Evolutionary conservation across 257 asterid genomes (phyloP).

Genomic region (Eucommia ulmoides): DNA sequence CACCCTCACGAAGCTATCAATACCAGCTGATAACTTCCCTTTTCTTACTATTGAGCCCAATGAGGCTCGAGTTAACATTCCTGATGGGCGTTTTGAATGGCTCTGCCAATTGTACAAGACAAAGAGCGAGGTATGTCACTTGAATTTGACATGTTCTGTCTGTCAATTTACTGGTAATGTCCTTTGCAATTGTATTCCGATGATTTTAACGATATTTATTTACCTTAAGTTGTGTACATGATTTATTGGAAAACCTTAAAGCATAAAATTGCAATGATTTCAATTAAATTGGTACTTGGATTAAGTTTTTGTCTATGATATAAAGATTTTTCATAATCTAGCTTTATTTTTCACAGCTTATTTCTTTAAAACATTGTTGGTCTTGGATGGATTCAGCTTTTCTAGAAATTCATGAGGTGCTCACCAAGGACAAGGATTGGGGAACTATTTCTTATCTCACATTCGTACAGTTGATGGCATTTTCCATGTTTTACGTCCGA

Average conservation of each 20-base stretch:
- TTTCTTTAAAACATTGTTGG: neutral
- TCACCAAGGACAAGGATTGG: conserved; percentile 94
- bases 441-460: conserved; percentile 92
- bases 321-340: neutral
- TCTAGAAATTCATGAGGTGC: conserved; percentile 97
- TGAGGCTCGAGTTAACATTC: conserved; percentile 87
- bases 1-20: conserved; percentile 90
- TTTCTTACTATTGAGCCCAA: conserved; percentile 98
- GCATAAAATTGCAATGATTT: neutral
- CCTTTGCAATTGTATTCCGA: neutral
- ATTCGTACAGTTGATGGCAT: conserved; percentile 99
- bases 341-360: neutral
- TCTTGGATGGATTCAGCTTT: conserved; percentile 69
- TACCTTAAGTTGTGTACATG: neutral
- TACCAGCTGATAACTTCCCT: conserved; percentile 97
- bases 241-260: neutral
- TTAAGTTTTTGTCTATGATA: neutral
- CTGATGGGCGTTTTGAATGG: conserved; percentile 97
- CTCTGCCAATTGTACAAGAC: conserved; percentile 85
- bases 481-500: conserved; percentile 90
- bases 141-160: neutral
- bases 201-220: neutral
- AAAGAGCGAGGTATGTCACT: conserved; percentile 68
- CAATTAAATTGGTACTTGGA: neutral
- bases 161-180: neutral